Conservation (phyloP, 306 rosid genomes). For the Cucumis melo region DNA sequence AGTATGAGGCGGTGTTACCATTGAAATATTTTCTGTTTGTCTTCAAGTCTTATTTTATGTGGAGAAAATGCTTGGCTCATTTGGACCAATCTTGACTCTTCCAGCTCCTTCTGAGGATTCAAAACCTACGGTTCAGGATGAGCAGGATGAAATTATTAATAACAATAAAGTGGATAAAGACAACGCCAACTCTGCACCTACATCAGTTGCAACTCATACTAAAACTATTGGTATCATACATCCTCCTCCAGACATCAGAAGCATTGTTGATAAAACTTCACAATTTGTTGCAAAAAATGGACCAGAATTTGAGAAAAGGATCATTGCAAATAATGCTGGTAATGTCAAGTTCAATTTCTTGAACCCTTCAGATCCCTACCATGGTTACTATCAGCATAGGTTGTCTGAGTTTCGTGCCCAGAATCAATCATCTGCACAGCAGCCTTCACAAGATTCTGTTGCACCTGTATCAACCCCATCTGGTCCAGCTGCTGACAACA, state of each 20-base stretch:
- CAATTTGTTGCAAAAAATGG: slow-evolving; percentile 88
- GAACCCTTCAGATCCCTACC: slow-evolving; percentile 61
- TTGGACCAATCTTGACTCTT: slow-evolving; percentile 62
- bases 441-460: slow-evolving; percentile 32
- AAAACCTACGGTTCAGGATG: slow-evolving; percentile 27
- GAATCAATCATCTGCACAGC: slow-evolving; percentile 41
- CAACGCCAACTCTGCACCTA: slow-evolving; percentile 22
- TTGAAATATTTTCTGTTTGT: slow-evolving; percentile 1
- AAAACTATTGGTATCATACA: slow-evolving; percentile 89
- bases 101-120: slow-evolving; percentile 84
- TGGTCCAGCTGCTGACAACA: slow-evolving; percentile 27
- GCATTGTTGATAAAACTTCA: slow-evolving; percentile 81
- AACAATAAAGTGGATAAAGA: slow-evolving; percentile 24
- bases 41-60: slow-evolving; percentile 5
- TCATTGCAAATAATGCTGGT: slow-evolving; percentile 60
- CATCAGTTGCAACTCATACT: slow-evolving; percentile 68
- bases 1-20: slow-evolving; percentile 2
- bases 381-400: slow-evolving; percentile 86
- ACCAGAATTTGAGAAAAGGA: slow-evolving; percentile 82
- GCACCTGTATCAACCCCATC: slow-evolving; percentile 23
- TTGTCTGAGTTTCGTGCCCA: slow-evolving; percentile 74
- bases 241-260: slow-evolving; percentile 80
- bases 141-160: slow-evolving; percentile 14
- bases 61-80: slow-evolving; percentile 43
- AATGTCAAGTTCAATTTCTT: slow-evolving; percentile 78